Evolutionary conservation across 2,329 filamentous ascomycete species (phyloP).

Genomic region (Alternaria triticina): DNA sequence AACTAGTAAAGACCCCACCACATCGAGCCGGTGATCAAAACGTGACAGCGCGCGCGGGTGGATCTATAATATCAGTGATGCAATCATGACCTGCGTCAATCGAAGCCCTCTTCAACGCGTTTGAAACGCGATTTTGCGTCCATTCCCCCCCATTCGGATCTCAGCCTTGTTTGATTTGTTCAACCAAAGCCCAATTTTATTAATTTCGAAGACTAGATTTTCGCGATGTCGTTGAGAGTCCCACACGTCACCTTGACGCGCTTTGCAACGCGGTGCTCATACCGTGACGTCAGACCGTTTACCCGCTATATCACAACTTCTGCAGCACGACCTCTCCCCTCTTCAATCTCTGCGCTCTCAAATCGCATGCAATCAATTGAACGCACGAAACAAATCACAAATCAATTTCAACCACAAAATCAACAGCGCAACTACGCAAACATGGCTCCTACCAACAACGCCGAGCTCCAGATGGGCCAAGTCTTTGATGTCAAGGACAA

Average conservation of each 20-base stretch:
- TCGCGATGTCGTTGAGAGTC: slow-evolving; percentile 4
- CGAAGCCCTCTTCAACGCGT: not conserved
- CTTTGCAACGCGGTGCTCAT: slow-evolving; percentile 13
- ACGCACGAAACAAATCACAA: slow-evolving; percentile 20
- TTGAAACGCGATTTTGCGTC: not conserved
- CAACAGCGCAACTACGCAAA: slow-evolving; percentile 24
- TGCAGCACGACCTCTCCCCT: slow-evolving; percentile 1
- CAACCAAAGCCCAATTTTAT: not conserved
- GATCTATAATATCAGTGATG: slow-evolving; percentile 10
- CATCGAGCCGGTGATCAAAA: not conserved
- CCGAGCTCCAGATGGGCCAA: slow-evolving; percentile 38
- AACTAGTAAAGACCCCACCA: too few species aligned
- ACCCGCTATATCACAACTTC: slow-evolving; percentile 24
- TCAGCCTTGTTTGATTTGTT: not conserved
- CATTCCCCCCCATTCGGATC: not conserved
- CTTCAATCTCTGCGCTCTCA: not conserved
- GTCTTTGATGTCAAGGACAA: slow-evolving; percentile 50
- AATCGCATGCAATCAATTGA: slow-evolving; percentile 15
- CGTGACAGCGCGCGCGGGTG: slow-evolving; percentile 10
- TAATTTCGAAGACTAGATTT: not conserved
- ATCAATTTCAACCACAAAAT: slow-evolving; percentile 14
- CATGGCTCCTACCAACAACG: slow-evolving; percentile 43
- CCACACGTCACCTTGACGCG: slow-evolving; percentile 32
- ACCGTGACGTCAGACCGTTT: slow-evolving; percentile 35
- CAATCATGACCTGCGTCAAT: slow-evolving; percentile 7